phyloP scores from a whole-genome alignment of 345 rosid genomes.

The Sisymbrium irio region DNA sequence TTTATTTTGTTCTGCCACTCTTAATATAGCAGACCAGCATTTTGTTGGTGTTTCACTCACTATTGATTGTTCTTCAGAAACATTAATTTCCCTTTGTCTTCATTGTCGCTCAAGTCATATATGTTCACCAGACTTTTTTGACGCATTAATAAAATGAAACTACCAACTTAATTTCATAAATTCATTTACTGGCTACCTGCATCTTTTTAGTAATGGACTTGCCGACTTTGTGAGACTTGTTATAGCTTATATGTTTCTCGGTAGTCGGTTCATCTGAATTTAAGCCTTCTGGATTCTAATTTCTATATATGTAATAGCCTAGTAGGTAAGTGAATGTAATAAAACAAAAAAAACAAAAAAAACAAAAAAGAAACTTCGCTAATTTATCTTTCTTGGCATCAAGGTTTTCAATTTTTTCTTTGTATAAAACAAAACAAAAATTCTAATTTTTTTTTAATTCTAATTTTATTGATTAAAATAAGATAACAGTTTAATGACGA shows the following conservation, averaged over 20 bases:
- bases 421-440: too few species aligned
- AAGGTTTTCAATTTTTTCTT: background rate
- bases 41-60: background rate
- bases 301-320: too few species aligned
- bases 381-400: background rate
- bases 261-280: background rate
- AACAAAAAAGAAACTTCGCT: background rate
- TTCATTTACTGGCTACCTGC: background rate
- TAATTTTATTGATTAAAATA: too few species aligned
- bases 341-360: too few species aligned
- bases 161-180: background rate
- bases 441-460: too few species aligned
- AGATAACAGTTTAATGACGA: too few species aligned
- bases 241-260: background rate
- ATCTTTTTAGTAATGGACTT: too few species aligned
- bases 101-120: background rate
- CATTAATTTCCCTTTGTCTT: background rate
- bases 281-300: background rate
- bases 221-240: background rate
- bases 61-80: background rate
- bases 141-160: conserved; percentile 6
- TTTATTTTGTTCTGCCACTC: background rate
- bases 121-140: conserved; percentile 11
- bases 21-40: conserved; percentile 3
- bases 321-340: too few species aligned